A percentile compares a stretch with the other conserved stretches of the same genome.
Evolutionary conservation across 2,329 filamentous ascomycete genomes (phyloP).

Genomic region (Orbilia javanica): DNA sequence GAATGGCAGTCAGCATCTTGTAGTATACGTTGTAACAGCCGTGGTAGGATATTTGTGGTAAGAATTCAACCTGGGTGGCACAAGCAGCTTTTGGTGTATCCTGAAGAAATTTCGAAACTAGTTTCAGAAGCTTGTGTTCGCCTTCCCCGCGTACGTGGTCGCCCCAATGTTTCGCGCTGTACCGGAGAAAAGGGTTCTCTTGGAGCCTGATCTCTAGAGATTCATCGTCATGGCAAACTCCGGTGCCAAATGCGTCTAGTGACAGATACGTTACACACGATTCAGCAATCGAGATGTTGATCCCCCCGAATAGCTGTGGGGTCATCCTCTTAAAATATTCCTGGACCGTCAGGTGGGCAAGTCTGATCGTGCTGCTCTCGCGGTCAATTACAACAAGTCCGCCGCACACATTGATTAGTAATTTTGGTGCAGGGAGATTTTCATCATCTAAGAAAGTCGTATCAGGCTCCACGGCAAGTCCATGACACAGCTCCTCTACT

Average conservation of each 20-base stretch:
- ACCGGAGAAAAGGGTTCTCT: constrained; percentile 33
- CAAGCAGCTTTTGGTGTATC: constrained; percentile 59
- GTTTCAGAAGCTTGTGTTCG: constrained; percentile 34
- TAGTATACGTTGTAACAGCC: constrained; percentile 55
- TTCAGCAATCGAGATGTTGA: constrained; percentile 37
- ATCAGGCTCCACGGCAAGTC: constrained; percentile 38
- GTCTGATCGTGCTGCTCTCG: constrained; percentile 33
- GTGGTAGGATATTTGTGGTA: constrained; percentile 59
- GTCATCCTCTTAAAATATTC: constrained; percentile 44
- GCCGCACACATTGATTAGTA: constrained; percentile 50
- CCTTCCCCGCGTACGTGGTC: constrained; percentile 39
- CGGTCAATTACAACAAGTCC: constrained; percentile 41
- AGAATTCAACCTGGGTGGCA: constrained; percentile 38
- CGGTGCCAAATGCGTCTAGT: constrained; percentile 25
- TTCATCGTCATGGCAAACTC: constrained; percentile 32
- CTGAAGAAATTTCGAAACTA: constrained; percentile 23
- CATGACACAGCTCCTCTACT: constrained; percentile 34
- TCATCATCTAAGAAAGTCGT: constrained; percentile 32
- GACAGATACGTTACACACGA: constrained; percentile 42
- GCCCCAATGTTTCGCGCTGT: constrained; percentile 43
- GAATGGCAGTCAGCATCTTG: constrained; percentile 44
- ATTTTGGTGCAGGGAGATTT: constrained; percentile 35
- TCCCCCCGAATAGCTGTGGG: constrained; percentile 19
- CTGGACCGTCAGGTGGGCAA: constrained; percentile 36
- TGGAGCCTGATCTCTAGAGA: constrained; percentile 30